Conservation (phyloP, 495 filamentous ascomycete genomes). For the Thozetella sp. region DNA sequence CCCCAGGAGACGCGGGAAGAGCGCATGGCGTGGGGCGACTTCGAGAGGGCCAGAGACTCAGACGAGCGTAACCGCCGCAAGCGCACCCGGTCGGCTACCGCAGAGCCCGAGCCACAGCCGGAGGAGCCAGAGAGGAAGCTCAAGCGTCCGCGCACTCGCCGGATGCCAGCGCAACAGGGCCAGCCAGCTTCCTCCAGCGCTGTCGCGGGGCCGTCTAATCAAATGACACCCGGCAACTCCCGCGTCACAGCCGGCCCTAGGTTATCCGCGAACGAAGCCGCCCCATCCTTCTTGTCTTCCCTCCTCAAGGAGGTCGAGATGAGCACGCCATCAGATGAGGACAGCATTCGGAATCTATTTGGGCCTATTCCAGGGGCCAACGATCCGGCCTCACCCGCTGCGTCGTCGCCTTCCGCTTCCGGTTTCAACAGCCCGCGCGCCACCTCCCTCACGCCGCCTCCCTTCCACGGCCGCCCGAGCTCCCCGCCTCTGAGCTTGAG, state of each 20-base stretch:
- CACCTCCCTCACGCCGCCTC: constrained; percentile 71
- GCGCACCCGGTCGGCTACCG: constrained; percentile 69
- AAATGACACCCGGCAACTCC: constrained; percentile 12
- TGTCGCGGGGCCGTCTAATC: constrained; percentile 45
- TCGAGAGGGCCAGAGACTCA: constrained; percentile 79
- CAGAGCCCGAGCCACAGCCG: constrained; percentile 69
- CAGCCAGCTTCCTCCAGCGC: constrained; percentile 29
- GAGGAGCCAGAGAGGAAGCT: constrained; percentile 70
- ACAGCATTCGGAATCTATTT: constrained; percentile 46
- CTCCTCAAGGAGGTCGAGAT: constrained; percentile 86
- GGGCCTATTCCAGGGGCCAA: constrained; percentile 45
- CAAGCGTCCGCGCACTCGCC: constrained; percentile 77
- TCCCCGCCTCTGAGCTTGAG: constrained; percentile 68
- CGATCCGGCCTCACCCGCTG: constrained; percentile 66
- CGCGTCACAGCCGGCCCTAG: too few species aligned
- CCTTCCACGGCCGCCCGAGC: constrained; percentile 64
- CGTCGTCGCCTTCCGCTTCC: constrained; percentile 69
- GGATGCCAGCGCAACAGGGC: constrained; percentile 33
- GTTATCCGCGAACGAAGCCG: constrained; percentile 35
- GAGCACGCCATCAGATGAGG: constrained; percentile 57
- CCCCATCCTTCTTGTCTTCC: constrained; percentile 72
- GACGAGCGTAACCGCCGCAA: constrained; percentile 58
- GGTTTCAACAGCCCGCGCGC: constrained; percentile 68
- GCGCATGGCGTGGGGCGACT: constrained; percentile 82
- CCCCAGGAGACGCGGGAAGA: constrained; percentile 77